Conservation (phyloP, 257 asterid species). For the Schizonepeta tenuifolia region DNA sequence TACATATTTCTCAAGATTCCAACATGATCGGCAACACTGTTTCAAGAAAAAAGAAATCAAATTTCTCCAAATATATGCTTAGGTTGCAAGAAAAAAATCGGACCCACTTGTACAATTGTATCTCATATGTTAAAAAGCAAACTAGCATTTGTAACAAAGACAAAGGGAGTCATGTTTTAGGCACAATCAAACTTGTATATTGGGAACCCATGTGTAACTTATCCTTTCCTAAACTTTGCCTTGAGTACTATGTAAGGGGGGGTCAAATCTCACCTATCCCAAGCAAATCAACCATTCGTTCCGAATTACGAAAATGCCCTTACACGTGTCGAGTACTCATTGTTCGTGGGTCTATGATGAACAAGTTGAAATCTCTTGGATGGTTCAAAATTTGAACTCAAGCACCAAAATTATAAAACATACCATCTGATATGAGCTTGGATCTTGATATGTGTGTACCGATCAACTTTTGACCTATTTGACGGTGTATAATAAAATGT, state of each 20-base stretch:
- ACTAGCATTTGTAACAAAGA: conserved; percentile 36
- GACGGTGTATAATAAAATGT: too few species aligned
- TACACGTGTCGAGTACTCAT: not conserved
- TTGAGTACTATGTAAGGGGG: conserved; percentile 36
- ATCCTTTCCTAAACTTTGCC: conserved; percentile 26
- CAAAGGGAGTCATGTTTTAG: conserved; percentile 45
- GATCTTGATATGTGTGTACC: too few species aligned
- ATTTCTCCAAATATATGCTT: conserved; percentile 38
- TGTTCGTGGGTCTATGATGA: too few species aligned
- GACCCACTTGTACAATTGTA: conserved; percentile 37
- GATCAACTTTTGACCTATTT: too few species aligned
- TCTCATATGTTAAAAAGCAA: conserved; percentile 29
- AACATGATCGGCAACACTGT: conserved; percentile 44
- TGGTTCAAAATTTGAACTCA: too few species aligned
- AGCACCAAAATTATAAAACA: not conserved
- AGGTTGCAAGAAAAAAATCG: conserved; percentile 41
- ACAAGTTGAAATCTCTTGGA: too few species aligned
- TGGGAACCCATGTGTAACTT: conserved; percentile 32
- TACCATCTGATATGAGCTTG: not conserved
- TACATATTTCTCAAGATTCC: conserved; percentile 46
- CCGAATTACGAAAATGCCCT: conserved; percentile 15
- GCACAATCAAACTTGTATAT: conserved; percentile 39
- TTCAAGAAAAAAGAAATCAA: conserved; percentile 40
- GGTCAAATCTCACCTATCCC: conserved; percentile 1
- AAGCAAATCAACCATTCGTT: conserved; percentile 11